A percentile compares a stretch with the other conserved stretches of the same genome.
Conservation (phyloP, 2,329 filamentous ascomycete species). For the Curvularia spicifera region DNA sequence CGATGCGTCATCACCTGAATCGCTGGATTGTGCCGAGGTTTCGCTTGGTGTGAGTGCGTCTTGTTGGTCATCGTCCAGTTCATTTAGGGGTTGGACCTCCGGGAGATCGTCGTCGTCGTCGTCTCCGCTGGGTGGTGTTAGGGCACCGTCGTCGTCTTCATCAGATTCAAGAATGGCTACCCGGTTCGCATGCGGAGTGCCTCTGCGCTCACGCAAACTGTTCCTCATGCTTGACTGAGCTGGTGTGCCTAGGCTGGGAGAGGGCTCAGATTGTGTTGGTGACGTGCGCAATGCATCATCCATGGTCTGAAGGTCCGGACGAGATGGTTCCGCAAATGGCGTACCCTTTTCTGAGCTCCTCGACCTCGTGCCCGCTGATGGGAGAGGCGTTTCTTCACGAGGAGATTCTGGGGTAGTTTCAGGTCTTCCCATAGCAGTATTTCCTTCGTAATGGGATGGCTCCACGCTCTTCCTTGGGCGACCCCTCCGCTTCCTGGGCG, state of each 20-base stretch:
- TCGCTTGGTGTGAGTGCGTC: slow-evolving; percentile 13
- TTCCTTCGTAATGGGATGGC: slow-evolving; percentile 26
- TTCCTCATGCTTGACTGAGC: slow-evolving; percentile 21
- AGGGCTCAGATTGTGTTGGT: slow-evolving; percentile 13
- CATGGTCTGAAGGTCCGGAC: slow-evolving; percentile 16
- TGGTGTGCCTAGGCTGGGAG: slow-evolving; percentile 20
- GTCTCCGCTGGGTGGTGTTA: slow-evolving; percentile 37
- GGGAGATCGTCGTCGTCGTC: slow-evolving; percentile 16
- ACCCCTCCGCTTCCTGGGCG: slow-evolving; percentile 41
- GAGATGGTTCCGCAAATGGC: slow-evolving; percentile 13
- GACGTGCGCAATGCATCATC: slow-evolving; percentile 15
- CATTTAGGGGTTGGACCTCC: not conserved
- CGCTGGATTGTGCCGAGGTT: slow-evolving; percentile 9
- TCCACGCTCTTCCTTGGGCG: slow-evolving; percentile 44
- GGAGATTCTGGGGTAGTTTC: not conserved
- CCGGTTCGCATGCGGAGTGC: slow-evolving; percentile 38
- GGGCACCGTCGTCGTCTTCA: slow-evolving; percentile 32
- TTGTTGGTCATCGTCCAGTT: not conserved
- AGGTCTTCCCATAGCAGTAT: slow-evolving; percentile 12
- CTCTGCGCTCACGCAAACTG: slow-evolving; percentile 33
- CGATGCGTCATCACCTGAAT: not conserved
- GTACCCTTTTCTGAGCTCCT: slow-evolving; percentile 18
- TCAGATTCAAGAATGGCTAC: slow-evolving; percentile 26
- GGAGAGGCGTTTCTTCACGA: slow-evolving; percentile 15
- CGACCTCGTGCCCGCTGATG: slow-evolving; percentile 1